phyloP scores from a whole-genome alignment of 148 eudicot species.

The Rhododendron griersonianum region DNA sequence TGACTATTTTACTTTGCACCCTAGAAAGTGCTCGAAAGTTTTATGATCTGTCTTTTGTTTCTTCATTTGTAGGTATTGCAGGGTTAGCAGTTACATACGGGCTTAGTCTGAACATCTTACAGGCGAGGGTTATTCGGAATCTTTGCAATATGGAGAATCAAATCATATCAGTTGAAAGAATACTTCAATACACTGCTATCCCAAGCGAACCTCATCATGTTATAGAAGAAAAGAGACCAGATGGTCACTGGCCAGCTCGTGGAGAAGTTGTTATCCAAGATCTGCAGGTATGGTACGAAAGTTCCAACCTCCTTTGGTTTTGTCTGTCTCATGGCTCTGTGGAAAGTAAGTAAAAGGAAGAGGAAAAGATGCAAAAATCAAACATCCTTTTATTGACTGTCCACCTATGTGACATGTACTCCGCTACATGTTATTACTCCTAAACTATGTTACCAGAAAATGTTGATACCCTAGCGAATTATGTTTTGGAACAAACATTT shows the following conservation, averaged over 20 bases:
- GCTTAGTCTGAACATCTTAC: constrained; percentile 44
- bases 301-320: neutral
- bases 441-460: neutral
- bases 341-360: neutral
- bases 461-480: no score
- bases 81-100: constrained; percentile 63
- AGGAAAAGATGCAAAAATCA: neutral
- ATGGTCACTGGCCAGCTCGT: constrained; percentile 41
- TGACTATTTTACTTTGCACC: neutral
- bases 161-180: constrained; percentile 64
- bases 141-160: constrained; percentile 47
- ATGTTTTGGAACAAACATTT: no score
- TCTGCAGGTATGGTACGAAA: constrained; percentile 33
- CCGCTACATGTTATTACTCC: neutral
- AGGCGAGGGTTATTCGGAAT: constrained; percentile 34
- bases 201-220: constrained; percentile 55
- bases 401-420: neutral
- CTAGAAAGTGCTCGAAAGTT: neutral
- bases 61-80: constrained; percentile 37
- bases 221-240: constrained; percentile 39
- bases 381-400: neutral
- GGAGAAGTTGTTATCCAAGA: constrained; percentile 42
- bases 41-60: neutral
- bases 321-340: neutral
- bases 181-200: constrained; percentile 48